Evolutionary conservation across 2,329 filamentous ascomycete species (phyloP).

Genomic region (Rhytidhysteron rufulum): DNA sequence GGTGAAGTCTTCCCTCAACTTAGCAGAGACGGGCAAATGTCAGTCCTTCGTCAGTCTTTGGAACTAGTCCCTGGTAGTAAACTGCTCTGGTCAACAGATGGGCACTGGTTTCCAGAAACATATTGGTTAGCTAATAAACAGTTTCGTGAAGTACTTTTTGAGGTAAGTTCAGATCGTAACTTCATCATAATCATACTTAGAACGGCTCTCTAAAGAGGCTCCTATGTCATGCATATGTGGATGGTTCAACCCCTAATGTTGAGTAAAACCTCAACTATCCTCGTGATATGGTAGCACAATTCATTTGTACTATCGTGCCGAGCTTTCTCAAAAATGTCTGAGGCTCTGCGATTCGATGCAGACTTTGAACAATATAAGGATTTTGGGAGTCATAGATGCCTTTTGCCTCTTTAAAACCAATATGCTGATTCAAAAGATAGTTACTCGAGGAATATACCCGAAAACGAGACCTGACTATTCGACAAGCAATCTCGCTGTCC

Average conservation of each 20-base stretch:
- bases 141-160: slow-evolving; percentile 66
- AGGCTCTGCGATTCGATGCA: too few species aligned
- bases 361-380: too few species aligned
- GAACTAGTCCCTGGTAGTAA: slow-evolving; percentile 74
- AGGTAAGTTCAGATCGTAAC: slow-evolving; percentile 46
- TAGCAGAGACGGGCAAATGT: slow-evolving; percentile 71
- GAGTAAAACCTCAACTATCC: background rate
- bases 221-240: background rate
- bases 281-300: too few species aligned
- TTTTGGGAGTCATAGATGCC: background rate
- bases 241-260: background rate
- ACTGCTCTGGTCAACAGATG: slow-evolving; percentile 76
- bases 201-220: background rate
- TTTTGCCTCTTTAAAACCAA: background rate
- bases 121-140: slow-evolving; percentile 70
- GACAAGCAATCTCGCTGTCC: slow-evolving; percentile 61
- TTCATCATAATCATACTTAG: too few species aligned
- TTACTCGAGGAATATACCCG: slow-evolving; percentile 64
- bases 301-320: too few species aligned
- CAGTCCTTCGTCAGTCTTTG: slow-evolving; percentile 65
- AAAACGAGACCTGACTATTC: slow-evolving; percentile 57
- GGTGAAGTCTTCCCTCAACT: slow-evolving; percentile 79
- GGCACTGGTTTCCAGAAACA: slow-evolving; percentile 74
- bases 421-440: slow-evolving; percentile 35
- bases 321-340: too few species aligned